Conservation (phyloP, 352 stramenopile genomes). For the Peronospora tabacina region DNA sequence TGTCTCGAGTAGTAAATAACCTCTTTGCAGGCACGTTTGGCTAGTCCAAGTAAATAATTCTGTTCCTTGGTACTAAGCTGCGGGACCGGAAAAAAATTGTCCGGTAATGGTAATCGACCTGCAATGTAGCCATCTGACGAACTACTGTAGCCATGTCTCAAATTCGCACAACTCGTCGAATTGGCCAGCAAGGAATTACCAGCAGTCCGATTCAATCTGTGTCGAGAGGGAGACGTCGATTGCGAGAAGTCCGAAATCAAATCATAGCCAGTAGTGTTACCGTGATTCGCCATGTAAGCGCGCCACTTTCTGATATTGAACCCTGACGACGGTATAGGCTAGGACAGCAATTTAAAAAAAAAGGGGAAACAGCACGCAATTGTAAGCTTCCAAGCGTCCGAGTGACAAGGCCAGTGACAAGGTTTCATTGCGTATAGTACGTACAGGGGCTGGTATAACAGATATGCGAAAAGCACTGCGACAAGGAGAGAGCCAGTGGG, state of each 20-base stretch:
- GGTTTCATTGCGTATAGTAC: too few species aligned
- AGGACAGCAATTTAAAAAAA: too few species aligned
- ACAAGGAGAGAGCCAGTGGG: constrained; percentile 13
- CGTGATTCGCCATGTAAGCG: constrained; percentile 7
- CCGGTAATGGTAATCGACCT: constrained; percentile 44
- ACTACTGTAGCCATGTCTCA: constrained; percentile 23
- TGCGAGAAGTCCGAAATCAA: constrained; percentile 7
- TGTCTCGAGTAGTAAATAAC: constrained; percentile 78
- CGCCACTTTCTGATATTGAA: too few species aligned
- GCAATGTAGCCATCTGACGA: constrained; percentile 13
- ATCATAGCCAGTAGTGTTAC: not conserved
- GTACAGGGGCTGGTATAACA: not conserved
- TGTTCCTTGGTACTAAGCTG: constrained; percentile 52
- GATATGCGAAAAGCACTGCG: not conserved
- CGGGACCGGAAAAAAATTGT: constrained; percentile 62
- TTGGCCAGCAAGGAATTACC: constrained; percentile 17
- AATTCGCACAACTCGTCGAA: constrained; percentile 19
- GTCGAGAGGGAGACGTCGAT: constrained; percentile 14
- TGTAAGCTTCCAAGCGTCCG: too few species aligned
- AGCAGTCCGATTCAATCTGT: constrained; percentile 5
- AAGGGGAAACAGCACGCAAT: too few species aligned
- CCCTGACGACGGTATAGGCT: too few species aligned
- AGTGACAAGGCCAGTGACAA: too few species aligned
- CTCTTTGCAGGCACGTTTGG: constrained; percentile 77
- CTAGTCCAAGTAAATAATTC: constrained; percentile 59